These are phyloP conservation scores for Aspergillus sp. DNA, from an alignment of 2,329 filamentous ascomycete species.

Conservation along the genomic window DNA sequence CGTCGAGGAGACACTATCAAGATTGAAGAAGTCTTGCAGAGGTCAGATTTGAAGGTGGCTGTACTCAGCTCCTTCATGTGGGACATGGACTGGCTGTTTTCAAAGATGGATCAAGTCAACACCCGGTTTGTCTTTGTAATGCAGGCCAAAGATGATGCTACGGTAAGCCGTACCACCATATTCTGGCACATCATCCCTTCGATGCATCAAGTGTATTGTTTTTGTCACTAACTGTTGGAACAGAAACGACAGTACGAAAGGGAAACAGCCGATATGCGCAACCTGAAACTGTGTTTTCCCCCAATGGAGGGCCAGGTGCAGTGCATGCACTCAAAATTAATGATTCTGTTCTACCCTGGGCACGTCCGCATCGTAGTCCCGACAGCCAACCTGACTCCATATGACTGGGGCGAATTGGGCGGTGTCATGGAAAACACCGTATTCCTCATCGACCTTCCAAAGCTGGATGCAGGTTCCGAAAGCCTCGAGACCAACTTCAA, in stretches of 20 bases:
- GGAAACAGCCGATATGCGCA: constrained; percentile 44
- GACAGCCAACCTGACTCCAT: constrained; percentile 78
- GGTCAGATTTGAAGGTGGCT: constrained; percentile 67
- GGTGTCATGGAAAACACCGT: constrained; percentile 79
- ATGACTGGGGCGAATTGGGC: constrained; percentile 86
- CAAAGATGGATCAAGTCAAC: constrained; percentile 61
- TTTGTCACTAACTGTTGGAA: not conserved
- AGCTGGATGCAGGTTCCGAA: constrained; percentile 21
- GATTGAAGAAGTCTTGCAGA: constrained; percentile 82
- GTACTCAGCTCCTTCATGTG: constrained; percentile 85
- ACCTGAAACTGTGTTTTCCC: constrained; percentile 73
- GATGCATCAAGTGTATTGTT: not conserved
- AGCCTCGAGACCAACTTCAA: constrained; percentile 56
- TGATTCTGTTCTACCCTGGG: constrained; percentile 73
- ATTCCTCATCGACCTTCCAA: constrained; percentile 88
- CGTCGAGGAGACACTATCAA: constrained; percentile 71
- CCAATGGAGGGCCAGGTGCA: constrained; percentile 68
- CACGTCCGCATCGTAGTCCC: constrained; percentile 80
- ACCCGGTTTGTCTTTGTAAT: constrained; percentile 66
- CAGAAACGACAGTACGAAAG: constrained; percentile 37
- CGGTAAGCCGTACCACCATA: constrained; percentile 26
- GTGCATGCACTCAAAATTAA: constrained; percentile 92
- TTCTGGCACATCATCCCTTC: too few relatives aligned
- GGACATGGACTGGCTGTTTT: constrained; percentile 75
- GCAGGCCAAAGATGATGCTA: constrained; percentile 53